Conservation (phyloP, 352 stramenopile genomes). For the Pythium periplocum region DNA sequence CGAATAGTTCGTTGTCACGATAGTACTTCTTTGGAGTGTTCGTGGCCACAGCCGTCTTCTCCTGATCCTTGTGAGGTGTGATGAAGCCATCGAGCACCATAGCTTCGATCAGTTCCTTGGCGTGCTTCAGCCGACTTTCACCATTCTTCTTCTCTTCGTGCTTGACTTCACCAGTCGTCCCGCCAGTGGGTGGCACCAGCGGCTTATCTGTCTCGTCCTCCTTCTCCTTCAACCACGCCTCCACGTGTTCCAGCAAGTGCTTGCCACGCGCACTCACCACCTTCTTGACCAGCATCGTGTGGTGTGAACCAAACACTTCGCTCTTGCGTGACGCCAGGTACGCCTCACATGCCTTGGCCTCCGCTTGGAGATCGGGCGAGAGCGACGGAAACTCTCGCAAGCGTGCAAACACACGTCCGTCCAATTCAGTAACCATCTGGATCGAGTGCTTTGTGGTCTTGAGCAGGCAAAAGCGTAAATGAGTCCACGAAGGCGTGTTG, state of each 20-base stretch:
- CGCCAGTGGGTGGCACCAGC: not conserved
- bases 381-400: constrained; percentile 19
- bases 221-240: constrained; percentile 28
- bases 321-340: constrained; percentile 15
- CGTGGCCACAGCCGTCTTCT: constrained; percentile 35
- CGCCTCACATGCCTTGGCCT: constrained; percentile 7
- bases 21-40: constrained; percentile 29
- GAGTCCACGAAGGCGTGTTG: too few species aligned
- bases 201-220: constrained; percentile 1
- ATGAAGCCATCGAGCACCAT: constrained; percentile 21
- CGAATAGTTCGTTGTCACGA: constrained; percentile 38
- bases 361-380: constrained; percentile 4
- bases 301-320: constrained; percentile 13
- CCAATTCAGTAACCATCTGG: constrained; percentile 7
- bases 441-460: constrained; percentile 6
- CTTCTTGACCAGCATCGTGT: constrained; percentile 31
- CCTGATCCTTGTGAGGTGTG: constrained; percentile 23
- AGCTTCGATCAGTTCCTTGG: constrained; percentile 20
- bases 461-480: not conserved
- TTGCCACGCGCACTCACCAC: constrained; percentile 37
- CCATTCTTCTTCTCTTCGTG: not conserved
- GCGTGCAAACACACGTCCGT: constrained; percentile 30
- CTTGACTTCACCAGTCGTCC: not conserved
- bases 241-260: constrained; percentile 36
- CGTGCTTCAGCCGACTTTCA: constrained; percentile 4